Base-by-base conservation (phyloP, 768 basidiomycete species). In the Naganishia antarctica region DNA sequence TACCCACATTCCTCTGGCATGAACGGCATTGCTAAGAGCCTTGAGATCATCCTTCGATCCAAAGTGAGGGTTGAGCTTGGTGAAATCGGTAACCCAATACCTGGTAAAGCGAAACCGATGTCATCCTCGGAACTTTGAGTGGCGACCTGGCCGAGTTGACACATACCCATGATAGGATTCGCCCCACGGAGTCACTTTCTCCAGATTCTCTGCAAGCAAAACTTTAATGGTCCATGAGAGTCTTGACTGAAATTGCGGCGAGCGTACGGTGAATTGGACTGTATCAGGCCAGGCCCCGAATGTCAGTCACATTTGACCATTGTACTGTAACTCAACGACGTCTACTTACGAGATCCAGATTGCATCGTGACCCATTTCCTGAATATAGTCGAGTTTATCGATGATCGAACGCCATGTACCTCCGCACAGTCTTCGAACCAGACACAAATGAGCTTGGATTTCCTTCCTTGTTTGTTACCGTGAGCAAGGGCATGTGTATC, bases 131-230 rank as follows among this genome's bases (percentile, higher is more conserved):
- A n/a, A n/a, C n/a, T n/a, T n/a, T n/a, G n/a, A n/a, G n/a, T n/a
- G n/a, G n/a, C n/a, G n/a, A n/a, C n/a, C n/a, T n/a, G n/a, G n/a
- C n/a, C n/a, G n/a, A n/a, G n/a, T n/a, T n/a, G n/a, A n/a, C n/a
- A n/a, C n/a, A 75, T 89, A 89, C 18, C 89, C 89, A 70, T 90
- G 89, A 77, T 91, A 91, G 16, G 90, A 79, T 70, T 89, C 87
- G 21, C 89, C 88, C 73, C 90, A 91, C 0, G 83, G 79, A 2
- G 87, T 85, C 49, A 82, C 65, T 73, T 13, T 86, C 82, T 16
- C 88, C 85, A 67, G 87, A 74, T 71, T 87, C 86, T 76, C 89
- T 89, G 78, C 88, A 83, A 69, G 81, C 82, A n/a, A 88, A 82
- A 21, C 86, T 86, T 67, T 85, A 86, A 65, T 15, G 7, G 15